Conservation (phyloP, 2,329 filamentous ascomycete species). For the Stromatinia cepivora region DNA sequence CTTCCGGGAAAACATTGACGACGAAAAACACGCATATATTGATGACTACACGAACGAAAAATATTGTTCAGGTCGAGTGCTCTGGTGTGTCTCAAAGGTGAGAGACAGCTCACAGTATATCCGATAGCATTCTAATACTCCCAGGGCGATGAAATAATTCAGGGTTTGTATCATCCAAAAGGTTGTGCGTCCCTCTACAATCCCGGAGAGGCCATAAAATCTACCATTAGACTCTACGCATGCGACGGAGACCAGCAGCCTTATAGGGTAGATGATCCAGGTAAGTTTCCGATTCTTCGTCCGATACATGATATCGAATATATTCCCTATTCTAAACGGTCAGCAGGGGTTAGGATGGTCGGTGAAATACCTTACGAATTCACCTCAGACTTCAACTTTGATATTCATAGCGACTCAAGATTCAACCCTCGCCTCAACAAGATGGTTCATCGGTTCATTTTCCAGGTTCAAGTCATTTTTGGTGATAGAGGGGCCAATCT, state of each 20-base stretch:
- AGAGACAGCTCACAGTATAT: not conserved
- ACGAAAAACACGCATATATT: constrained; percentile 16
- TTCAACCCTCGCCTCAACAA: constrained; percentile 8
- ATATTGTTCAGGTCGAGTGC: constrained; percentile 10
- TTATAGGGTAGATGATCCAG: constrained; percentile 15
- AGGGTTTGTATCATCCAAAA: constrained; percentile 5
- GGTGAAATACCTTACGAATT: constrained; percentile 13
- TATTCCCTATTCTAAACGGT: not conserved
- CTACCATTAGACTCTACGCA: constrained; percentile 14
- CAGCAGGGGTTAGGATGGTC: constrained; percentile 21
- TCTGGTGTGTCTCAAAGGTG: constrained; percentile 29
- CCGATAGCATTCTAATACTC: not conserved
- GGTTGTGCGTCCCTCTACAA: not conserved
- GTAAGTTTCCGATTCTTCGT: constrained; percentile 9
- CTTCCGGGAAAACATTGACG: constrained; percentile 26
- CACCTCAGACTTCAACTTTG: constrained; percentile 16
- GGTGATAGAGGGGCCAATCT: constrained; percentile 25
- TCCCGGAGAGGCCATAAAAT: not conserved
- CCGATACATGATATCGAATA: not conserved
- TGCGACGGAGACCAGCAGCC: constrained; percentile 14
- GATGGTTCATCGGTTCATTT: constrained; percentile 9
- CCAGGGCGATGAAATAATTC: constrained; percentile 23
- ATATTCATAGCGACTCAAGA: not conserved
- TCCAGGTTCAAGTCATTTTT: constrained; percentile 22
- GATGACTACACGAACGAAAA: constrained; percentile 9